Evolutionary conservation across 1,139 yeast genomes (phyloP).

Genomic region (Suhomyces guaymorum): DNA sequence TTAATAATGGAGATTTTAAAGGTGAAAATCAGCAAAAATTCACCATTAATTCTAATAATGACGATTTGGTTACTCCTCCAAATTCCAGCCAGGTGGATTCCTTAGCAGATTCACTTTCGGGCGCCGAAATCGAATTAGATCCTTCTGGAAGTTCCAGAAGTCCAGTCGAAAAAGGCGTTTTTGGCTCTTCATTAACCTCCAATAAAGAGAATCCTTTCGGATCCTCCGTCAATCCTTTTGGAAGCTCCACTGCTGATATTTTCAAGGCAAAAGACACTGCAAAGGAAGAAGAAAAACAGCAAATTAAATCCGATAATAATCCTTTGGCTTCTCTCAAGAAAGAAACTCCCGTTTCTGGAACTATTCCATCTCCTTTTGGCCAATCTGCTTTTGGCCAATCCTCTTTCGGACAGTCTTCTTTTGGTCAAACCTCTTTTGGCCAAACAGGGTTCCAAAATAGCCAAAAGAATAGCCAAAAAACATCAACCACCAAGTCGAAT

Average conservation of each 20-base stretch:
- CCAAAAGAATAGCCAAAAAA: background rate
- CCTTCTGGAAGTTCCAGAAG: too few species aligned
- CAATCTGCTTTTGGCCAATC: conserved; percentile 14
- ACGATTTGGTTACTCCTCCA: too few species aligned
- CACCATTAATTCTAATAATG: too few species aligned
- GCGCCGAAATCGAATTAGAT: too few species aligned
- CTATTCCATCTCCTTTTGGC: too few species aligned
- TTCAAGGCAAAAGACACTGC: conserved; percentile 7
- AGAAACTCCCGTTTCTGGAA: background rate
- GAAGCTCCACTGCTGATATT: conserved; percentile 6
- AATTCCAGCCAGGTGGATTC: too few species aligned
- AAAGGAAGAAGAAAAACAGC: background rate
- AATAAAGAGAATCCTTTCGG: background rate
- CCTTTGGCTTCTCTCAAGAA: too few species aligned
- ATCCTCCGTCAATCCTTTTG: conserved; percentile 9
- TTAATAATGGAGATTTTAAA: background rate
- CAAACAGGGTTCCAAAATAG: conserved; percentile 11
- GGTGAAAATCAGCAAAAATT: too few species aligned
- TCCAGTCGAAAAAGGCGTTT: background rate
- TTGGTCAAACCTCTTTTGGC: conserved; percentile 19
- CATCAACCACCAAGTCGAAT: background rate
- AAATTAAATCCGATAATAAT: too few species aligned
- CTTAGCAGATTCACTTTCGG: too few species aligned
- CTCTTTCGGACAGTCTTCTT: conserved; percentile 15
- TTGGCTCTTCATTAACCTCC: background rate